Percentiles rank a stretch among this genome's conserved stretches.
Evolutionary conservation across 163 green algal genomes (phyloP).

Genomic region (Scenedesmus sp.): DNA sequence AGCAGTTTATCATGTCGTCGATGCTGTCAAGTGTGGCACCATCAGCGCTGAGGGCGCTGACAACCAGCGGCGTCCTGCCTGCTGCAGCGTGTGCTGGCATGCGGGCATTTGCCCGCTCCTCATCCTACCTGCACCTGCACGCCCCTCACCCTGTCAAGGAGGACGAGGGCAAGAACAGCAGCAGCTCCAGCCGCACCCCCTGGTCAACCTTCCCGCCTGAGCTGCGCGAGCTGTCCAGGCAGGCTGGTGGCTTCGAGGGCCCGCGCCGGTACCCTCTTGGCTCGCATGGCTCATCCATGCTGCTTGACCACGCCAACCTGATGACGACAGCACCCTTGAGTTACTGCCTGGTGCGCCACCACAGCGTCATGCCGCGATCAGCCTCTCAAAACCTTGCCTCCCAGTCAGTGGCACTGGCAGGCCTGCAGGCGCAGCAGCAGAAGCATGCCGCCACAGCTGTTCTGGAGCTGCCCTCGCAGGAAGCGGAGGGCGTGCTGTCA

Average conservation of each 20-base stretch:
- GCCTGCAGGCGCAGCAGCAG: not conserved
- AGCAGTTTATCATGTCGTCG: not conserved
- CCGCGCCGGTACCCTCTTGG: not conserved
- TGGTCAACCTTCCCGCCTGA: not conserved
- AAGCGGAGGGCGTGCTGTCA: slow-evolving; percentile 6
- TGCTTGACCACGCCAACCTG: not conserved
- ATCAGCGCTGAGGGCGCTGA: not conserved
- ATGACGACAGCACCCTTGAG: not conserved
- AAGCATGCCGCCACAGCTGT: not conserved
- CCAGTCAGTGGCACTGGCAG: not conserved
- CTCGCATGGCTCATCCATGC: not conserved
- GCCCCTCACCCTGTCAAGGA: not conserved
- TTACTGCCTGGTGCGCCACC: not conserved
- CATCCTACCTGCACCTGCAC: not conserved
- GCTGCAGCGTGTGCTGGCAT: not conserved
- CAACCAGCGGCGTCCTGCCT: not conserved
- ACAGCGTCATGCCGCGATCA: slow-evolving; percentile 6
- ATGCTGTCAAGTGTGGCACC: not conserved
- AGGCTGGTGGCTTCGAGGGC: slow-evolving; percentile 34
- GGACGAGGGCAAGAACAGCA: not conserved
- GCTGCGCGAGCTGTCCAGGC: slow-evolving; percentile 2
- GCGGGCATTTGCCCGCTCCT: not conserved
- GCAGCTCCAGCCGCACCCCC: not conserved
- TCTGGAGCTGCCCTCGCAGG: slow-evolving; percentile 2
- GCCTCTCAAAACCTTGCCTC: not conserved